These are phyloP conservation scores for Heliamphora pulchella DNA, from an alignment of 179 eudicot species.

Conservation along the genomic window DNA sequence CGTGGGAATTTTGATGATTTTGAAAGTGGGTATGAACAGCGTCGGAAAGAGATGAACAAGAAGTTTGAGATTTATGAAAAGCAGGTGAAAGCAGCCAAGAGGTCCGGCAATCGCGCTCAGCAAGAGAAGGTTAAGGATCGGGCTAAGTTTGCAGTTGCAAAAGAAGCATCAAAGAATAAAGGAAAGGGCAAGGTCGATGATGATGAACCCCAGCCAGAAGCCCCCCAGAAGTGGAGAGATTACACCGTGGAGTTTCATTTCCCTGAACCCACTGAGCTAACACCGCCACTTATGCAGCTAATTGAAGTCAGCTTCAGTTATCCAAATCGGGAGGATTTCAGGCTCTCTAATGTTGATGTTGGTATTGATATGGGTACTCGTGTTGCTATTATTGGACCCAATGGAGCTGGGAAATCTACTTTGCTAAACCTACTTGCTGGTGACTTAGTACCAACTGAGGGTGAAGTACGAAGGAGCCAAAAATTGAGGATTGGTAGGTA, in stretches of 20 bases:
- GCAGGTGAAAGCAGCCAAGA: slow-evolving; percentile 76
- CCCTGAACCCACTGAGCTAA: slow-evolving; percentile 87
- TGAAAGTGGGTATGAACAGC: slow-evolving; percentile 81
- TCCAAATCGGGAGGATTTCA: slow-evolving; percentile 67
- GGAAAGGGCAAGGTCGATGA: slow-evolving; percentile 67
- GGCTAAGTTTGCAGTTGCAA: slow-evolving; percentile 56
- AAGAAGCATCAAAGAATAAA: slow-evolving; percentile 58
- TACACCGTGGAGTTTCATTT: slow-evolving; percentile 86
- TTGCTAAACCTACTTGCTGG: slow-evolving; percentile 81
- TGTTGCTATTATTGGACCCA: slow-evolving; percentile 86
- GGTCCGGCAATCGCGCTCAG: slow-evolving; percentile 59
- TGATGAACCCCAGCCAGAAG: slow-evolving; percentile 56
- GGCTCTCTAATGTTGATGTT: slow-evolving; percentile 71
- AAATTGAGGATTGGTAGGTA: slow-evolving; percentile 83
- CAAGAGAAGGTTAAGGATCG: slow-evolving; percentile 77
- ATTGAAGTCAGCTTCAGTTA: slow-evolving; percentile 80
- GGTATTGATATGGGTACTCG: slow-evolving; percentile 98
- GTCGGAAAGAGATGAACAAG: slow-evolving; percentile 72
- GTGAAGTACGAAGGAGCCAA: slow-evolving; percentile 81
- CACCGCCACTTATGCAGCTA: slow-evolving; percentile 83
- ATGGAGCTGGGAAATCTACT: slow-evolving; percentile 90
- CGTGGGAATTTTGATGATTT: slow-evolving; percentile 86
- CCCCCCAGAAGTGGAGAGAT: slow-evolving; percentile 79
- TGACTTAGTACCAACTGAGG: slow-evolving; percentile 63
- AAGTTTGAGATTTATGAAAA: slow-evolving; percentile 66